Percentiles rank a stretch among this genome's conserved stretches.
These are phyloP conservation scores for Knoxdaviesia capensis DNA, from an alignment of 2,329 filamentous ascomycete genomes.

Conservation along the genomic window DNA sequence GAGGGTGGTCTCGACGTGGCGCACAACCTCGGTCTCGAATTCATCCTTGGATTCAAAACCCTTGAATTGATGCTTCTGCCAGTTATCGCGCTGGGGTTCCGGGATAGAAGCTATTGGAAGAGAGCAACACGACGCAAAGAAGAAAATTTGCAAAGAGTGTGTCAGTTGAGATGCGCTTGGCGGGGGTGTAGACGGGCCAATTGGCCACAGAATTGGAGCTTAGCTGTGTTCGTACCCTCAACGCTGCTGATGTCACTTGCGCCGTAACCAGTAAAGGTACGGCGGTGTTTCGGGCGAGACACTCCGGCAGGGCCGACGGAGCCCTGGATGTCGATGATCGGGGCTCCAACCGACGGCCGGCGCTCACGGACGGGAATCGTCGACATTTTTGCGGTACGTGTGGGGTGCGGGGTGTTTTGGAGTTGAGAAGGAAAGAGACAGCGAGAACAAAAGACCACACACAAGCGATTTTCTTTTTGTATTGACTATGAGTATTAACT, in stretches of 20 bases:
- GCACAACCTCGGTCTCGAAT: constrained; percentile 73
- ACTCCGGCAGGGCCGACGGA: constrained; percentile 72
- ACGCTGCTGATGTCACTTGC: constrained; percentile 81
- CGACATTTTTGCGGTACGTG: constrained; percentile 10
- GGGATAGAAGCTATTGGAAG: constrained; percentile 47
- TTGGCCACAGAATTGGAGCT: too few relatives aligned
- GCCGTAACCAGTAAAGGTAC: constrained; percentile 89
- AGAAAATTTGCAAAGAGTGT: constrained; percentile 1
- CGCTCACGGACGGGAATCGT: constrained; percentile 44
- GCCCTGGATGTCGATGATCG: constrained; percentile 70
- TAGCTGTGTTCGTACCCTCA: constrained; percentile 39
- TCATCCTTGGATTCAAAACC: constrained; percentile 64
- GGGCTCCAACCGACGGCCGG: constrained; percentile 61
- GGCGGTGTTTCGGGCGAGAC: constrained; percentile 82
- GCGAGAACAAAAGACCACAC: too few relatives aligned
- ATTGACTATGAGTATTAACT: too few relatives aligned
- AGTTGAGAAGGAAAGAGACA: not conserved
- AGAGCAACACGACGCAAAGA: not conserved
- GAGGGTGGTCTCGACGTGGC: constrained; percentile 89
- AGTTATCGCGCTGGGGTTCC: constrained; percentile 69
- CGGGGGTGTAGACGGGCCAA: not conserved
- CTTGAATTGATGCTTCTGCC: constrained; percentile 40
- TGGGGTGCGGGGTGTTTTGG: not conserved
- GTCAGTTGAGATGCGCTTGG: not conserved
- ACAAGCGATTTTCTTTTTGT: too few relatives aligned